These are phyloP conservation scores for Suzukiozyma palmioleophila DNA, from an alignment of 1,139 yeast genomes.

Conservation along the genomic window DNA sequence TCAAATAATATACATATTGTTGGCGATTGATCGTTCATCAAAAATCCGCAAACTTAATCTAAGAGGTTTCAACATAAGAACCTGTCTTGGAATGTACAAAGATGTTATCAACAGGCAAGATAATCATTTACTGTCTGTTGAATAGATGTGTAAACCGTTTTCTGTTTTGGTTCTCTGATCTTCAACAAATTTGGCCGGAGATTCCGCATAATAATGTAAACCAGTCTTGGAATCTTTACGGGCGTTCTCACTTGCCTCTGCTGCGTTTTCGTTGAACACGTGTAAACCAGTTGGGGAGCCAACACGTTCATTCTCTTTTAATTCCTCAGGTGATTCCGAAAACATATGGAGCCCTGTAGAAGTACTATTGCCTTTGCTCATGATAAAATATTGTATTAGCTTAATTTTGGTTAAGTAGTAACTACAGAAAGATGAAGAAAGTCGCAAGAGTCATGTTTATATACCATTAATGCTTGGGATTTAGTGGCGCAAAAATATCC, in stretches of 20 bases:
- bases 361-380: neutral
- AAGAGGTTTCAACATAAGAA: too few species aligned
- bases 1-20: too few species aligned
- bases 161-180: neutral
- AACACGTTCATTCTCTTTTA: neutral
- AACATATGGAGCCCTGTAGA: slow-evolving; percentile 2
- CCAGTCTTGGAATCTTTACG: neutral
- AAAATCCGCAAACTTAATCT: too few species aligned
- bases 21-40: too few species aligned
- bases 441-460: too few species aligned
- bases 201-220: neutral
- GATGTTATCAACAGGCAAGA: too few species aligned
- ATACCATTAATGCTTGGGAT: too few species aligned
- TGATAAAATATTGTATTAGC: too few species aligned
- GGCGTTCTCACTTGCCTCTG: neutral
- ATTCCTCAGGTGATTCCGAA: neutral
- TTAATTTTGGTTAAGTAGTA: too few species aligned
- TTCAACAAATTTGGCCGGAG: neutral
- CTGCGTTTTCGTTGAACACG: neutral
- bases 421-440: too few species aligned
- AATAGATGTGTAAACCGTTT: neutral
- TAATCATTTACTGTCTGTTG: neutral
- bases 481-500: too few species aligned
- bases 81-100: too few species aligned
- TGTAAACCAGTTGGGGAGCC: slow-evolving; percentile 1